Evolutionary conservation across 169 alveolate genomes (phyloP), one percentile per base, ranked within the genome.

Genomic region (Pseudocohnilembus persalinus): DNA sequence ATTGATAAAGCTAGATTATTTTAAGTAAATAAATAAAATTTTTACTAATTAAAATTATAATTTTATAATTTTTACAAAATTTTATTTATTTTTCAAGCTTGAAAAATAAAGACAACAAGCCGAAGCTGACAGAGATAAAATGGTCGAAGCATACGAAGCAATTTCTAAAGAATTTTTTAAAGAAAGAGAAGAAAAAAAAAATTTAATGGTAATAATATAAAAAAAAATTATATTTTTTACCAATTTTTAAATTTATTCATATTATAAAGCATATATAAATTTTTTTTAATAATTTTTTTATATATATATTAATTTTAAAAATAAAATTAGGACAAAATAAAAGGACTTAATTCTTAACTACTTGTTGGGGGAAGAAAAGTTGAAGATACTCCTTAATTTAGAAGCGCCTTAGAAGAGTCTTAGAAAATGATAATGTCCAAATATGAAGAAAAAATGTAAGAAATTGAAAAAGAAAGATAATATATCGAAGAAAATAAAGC

Each of bases 301-400:
- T 6, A 33, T 31, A 33, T 15, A 16, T 20, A 33, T 0, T 31
- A 31, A 0, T 0, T 77, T 0, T 25, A 11, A 16, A 6, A 26
- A 34, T 31, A 25, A n/a, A 16, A 0, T 33, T 32, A 77, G 82
- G 85, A 86, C 29, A 32, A 86, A 74, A 79, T 86, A 1, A 78
- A 83, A 16, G 80, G 80, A 0, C 73, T 86, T 6, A 63, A 85
- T 68, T 92, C 95, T 24, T 92, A 94, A 82, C 87, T 95, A 89
- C 90, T 94, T 0, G 88, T 91, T 11, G 98, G 98, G 49, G 98
- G 97, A 27, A 89, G 93, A 79, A 94, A 90, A 83, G 88, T 94
- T 20, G 98, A 95, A 84, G 97, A 93, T 49, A 94, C 96, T 29
- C 96, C 97, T 29, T 89, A 95, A 83, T 93, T 95, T 81, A 90